Evolutionary conservation across 768 basidiomycete genomes (phyloP).

Genomic region (Tylopilus plumbeoviolaceoides): DNA sequence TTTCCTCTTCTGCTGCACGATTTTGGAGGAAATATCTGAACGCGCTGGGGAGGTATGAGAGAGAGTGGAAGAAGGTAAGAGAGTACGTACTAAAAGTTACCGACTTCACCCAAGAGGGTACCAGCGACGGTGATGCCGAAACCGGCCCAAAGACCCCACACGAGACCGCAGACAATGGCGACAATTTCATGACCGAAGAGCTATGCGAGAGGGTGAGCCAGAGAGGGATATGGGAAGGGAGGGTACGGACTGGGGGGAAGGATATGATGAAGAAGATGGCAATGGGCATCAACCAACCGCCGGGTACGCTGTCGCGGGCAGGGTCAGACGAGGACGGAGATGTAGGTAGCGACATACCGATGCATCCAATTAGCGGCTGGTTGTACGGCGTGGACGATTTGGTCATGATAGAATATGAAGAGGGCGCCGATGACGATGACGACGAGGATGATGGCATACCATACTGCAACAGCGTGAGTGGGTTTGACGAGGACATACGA

Average conservation of each 20-base stretch:
- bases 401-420: constrained; percentile 58
- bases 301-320: constrained; percentile 37
- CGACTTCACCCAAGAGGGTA: constrained; percentile 82
- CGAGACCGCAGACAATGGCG: constrained; percentile 81
- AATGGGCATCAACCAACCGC: constrained; percentile 78
- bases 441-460: constrained; percentile 48
- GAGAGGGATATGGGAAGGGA: background rate
- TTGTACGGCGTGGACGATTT: constrained; percentile 47
- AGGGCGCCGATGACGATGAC: constrained; percentile 48
- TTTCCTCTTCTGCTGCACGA: constrained; percentile 73
- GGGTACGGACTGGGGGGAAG: constrained; percentile 65
- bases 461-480: constrained; percentile 28
- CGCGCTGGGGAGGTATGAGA: constrained; percentile 44
- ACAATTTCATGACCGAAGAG: constrained; percentile 93
- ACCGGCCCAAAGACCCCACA: constrained; percentile 86
- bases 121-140: constrained; percentile 85
- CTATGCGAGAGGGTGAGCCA: constrained; percentile 30
- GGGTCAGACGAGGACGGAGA: background rate
- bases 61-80: background rate
- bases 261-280: constrained; percentile 79
- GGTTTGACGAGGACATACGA: too few relatives aligned
- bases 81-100: constrained; percentile 76
- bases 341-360: constrained; percentile 22
- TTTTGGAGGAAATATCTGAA: constrained; percentile 78
- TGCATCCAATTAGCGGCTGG: constrained; percentile 47